A percentile compares a stretch with the other conserved stretches of the same genome.
These are phyloP conservation scores for Actinomucor elegans DNA, from an alignment of 371 early-diverging fungal species.

Conservation along the genomic window DNA sequence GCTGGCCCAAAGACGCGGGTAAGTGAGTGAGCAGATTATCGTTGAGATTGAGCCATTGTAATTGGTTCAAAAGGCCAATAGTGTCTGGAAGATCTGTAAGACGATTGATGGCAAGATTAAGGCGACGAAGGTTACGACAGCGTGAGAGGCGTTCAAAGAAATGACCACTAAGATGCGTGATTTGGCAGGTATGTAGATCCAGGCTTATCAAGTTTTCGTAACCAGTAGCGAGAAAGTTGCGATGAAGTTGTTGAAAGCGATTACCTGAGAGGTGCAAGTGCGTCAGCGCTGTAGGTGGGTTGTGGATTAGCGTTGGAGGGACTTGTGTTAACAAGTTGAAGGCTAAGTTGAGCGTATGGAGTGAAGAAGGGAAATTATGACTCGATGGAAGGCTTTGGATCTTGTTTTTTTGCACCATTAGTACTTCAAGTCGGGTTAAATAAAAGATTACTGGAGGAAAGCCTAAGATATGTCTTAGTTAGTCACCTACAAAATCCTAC, in stretches of 20 bases:
- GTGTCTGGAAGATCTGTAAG: constrained; percentile 53
- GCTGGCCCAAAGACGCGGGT: constrained; percentile 52
- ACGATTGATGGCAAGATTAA: constrained; percentile 68
- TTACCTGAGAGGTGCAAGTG: constrained; percentile 65
- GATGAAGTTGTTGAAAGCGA: constrained; percentile 42
- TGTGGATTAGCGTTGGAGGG: constrained; percentile 45
- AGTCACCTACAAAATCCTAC: background rate
- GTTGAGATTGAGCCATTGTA: constrained; percentile 75
- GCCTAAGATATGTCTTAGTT: constrained; percentile 1
- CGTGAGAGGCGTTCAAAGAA: constrained; percentile 31
- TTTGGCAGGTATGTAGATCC: constrained; percentile 64
- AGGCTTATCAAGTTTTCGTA: constrained; percentile 56
- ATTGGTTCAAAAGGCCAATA: constrained; percentile 47
- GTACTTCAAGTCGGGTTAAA: constrained; percentile 31
- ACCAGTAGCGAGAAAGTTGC: constrained; percentile 40
- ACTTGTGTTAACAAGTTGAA: constrained; percentile 47
- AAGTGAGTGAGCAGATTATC: constrained; percentile 61
- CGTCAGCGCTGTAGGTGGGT: constrained; percentile 45
- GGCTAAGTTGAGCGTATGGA: constrained; percentile 46
- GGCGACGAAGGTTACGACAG: constrained; percentile 44
- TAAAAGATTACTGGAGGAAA: constrained; percentile 54
- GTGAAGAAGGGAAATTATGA: constrained; percentile 24
- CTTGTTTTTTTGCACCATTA: constrained; percentile 50
- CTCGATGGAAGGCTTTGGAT: constrained; percentile 31
- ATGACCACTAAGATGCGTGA: constrained; percentile 27